Conservation (phyloP, 2,329 filamentous ascomycete species). For the Fusarium pseudocircinatum region DNA sequence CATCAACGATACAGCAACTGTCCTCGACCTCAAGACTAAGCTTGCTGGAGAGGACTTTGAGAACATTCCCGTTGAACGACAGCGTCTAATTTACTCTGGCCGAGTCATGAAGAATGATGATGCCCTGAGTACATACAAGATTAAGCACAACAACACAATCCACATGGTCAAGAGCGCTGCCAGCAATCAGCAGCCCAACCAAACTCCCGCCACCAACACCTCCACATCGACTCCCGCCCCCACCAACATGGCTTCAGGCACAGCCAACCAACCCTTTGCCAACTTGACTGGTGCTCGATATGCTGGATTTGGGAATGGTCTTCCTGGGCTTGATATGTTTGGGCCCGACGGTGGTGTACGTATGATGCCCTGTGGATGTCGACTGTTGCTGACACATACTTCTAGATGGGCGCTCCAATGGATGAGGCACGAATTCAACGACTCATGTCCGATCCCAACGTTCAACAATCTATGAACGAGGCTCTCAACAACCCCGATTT, state of each 20-base stretch:
- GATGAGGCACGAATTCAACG: slow-evolving; percentile 81
- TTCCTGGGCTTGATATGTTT: slow-evolving; percentile 89
- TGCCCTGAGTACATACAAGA: slow-evolving; percentile 85
- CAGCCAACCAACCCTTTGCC: slow-evolving; percentile 89
- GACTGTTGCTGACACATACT: slow-evolving; percentile 14
- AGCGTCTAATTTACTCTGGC: slow-evolving; percentile 97
- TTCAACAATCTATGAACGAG: slow-evolving; percentile 90
- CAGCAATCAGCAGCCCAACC: slow-evolving; percentile 71
- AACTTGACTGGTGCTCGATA: slow-evolving; percentile 93
- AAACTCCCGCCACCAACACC: slow-evolving; percentile 47
- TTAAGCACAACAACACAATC: slow-evolving; percentile 94
- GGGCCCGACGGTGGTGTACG: slow-evolving; percentile 93
- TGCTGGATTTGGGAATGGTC: slow-evolving; percentile 83
- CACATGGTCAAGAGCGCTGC: slow-evolving; percentile 97
- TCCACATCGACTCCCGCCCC: slow-evolving; percentile 60
- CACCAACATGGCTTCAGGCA: slow-evolving; percentile 82
- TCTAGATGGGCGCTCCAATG: slow-evolving; percentile 89
- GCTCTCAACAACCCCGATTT: slow-evolving; percentile 95
- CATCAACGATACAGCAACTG: slow-evolving; percentile 77
- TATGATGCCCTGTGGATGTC: slow-evolving; percentile 38
- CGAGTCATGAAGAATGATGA: slow-evolving; percentile 96
- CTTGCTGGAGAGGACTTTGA: slow-evolving; percentile 84
- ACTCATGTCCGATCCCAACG: slow-evolving; percentile 89
- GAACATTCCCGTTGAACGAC: slow-evolving; percentile 85
- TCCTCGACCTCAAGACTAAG: slow-evolving; percentile 89